Conservation (phyloP, 2,329 filamentous ascomycete genomes). For the Stagonosporopsis tanaceti region DNA sequence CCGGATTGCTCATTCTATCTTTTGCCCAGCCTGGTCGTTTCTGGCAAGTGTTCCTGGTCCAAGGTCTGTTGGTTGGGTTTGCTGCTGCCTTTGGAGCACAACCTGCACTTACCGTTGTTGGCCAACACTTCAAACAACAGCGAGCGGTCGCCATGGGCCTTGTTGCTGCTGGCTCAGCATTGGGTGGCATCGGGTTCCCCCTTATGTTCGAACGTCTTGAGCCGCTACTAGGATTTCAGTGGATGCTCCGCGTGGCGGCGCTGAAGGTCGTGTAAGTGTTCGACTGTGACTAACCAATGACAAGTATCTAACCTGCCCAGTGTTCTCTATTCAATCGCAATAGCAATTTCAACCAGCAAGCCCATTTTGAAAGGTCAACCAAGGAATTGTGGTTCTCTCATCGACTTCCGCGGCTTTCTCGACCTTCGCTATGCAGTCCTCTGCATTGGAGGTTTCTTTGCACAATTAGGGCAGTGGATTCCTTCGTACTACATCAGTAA, state of each 20-base stretch:
- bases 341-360: conserved; percentile 42
- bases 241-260: conserved; percentile 68
- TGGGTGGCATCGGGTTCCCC: conserved; percentile 64
- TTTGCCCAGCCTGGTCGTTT: conserved; percentile 31
- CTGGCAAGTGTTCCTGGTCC: conserved; percentile 57
- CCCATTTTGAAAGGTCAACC: conserved; percentile 16
- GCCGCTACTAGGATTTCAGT: conserved; percentile 65
- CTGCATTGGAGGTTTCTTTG: conserved; percentile 37
- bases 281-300: conserved; percentile 52
- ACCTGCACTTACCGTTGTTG: conserved; percentile 50
- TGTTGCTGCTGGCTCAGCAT: conserved; percentile 51
- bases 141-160: conserved; percentile 55
- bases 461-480: conserved; percentile 41
- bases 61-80: conserved; percentile 55
- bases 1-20: conserved; percentile 36
- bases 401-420: conserved; percentile 48
- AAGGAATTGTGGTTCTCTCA: conserved; percentile 34
- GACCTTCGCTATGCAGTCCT: conserved; percentile 43
- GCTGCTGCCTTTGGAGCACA: conserved; percentile 54
- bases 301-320: conserved; percentile 59
- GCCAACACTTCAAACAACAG: conserved; percentile 56
- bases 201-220: conserved; percentile 64
- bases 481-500: conserved; percentile 50
- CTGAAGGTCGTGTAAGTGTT: conserved; percentile 54
- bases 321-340: conserved; percentile 55